These are phyloP conservation scores for Danielia reshetovae DNA, from an alignment of 805 yeast species.

Conservation along the genomic window DNA sequence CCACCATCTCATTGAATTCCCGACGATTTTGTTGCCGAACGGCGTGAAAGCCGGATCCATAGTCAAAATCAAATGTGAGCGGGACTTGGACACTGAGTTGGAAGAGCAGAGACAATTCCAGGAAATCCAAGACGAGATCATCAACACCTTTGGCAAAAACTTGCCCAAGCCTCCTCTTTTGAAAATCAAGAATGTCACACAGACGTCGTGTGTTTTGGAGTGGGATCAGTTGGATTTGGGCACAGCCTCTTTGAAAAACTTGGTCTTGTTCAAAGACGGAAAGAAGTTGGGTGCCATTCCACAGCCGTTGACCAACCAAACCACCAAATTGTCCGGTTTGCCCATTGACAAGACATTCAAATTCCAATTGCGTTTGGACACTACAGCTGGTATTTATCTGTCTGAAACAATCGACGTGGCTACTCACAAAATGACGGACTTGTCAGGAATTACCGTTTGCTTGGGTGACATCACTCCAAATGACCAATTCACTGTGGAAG, in stretches of 20 bases:
- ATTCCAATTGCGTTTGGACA: conserved; percentile 75
- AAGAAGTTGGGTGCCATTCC: conserved; percentile 78
- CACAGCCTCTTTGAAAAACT: conserved; percentile 70
- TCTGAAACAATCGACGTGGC: conserved; percentile 66
- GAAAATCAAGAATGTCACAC: conserved; percentile 74
- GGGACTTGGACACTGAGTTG: conserved; percentile 63
- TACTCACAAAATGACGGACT: conserved; percentile 95
- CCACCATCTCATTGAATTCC: conserved; percentile 93
- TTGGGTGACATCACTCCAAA: conserved; percentile 70
- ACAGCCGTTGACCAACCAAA: conserved; percentile 69
- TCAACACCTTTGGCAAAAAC: conserved; percentile 65
- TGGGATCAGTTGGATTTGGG: conserved; percentile 90
- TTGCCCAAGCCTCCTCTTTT: conserved; percentile 71
- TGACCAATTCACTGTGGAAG: conserved; percentile 43
- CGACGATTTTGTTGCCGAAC: conserved; percentile 88
- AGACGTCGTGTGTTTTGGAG: conserved; percentile 89
- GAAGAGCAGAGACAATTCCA: conserved; percentile 58
- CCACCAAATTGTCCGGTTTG: conserved; percentile 86
- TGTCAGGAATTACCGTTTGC: conserved; percentile 88
- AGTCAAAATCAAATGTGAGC: conserved; percentile 78
- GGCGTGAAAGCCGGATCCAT: conserved; percentile 91
- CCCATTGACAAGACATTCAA: conserved; percentile 79
- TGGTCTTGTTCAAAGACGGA: conserved; percentile 73
- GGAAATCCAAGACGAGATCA: conserved; percentile 67
- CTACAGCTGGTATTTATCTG: conserved; percentile 82